phyloP scores from a whole-genome alignment of 2,329 filamentous ascomycete genomes.

The Colletotrichum filicis region DNA sequence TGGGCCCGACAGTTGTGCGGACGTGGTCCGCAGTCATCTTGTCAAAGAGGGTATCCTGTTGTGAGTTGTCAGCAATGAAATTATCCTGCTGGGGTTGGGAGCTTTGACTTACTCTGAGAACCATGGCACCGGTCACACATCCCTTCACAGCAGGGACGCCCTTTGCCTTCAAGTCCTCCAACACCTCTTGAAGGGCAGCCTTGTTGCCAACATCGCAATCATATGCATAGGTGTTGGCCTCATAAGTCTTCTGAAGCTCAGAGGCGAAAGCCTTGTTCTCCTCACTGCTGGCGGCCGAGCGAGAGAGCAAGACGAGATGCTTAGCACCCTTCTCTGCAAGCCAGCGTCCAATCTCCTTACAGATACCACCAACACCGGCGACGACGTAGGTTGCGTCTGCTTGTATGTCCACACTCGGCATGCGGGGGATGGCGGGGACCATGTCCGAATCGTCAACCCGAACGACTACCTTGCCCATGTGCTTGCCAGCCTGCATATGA shows the following conservation, averaged over 20 bases:
- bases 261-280: constrained; percentile 28
- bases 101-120: constrained; percentile 21
- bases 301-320: constrained; percentile 42
- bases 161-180: constrained; percentile 25
- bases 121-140: constrained; percentile 29
- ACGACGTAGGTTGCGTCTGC: constrained; percentile 27
- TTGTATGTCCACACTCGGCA: constrained; percentile 2
- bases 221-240: constrained; percentile 17
- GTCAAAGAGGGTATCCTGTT: constrained; percentile 37
- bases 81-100: background rate
- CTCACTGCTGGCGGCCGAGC: constrained; percentile 36
- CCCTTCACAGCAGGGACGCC: constrained; percentile 17
- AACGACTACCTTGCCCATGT: constrained; percentile 51
- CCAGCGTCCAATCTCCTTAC: constrained; percentile 38
- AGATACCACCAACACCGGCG: constrained; percentile 26
- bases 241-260: constrained; percentile 16
- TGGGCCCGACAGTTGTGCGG: constrained; percentile 42
- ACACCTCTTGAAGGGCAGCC: background rate
- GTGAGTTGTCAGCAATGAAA: background rate
- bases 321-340: constrained; percentile 44
- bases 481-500: constrained; percentile 48
- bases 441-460: constrained; percentile 12
- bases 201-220: constrained; percentile 29
- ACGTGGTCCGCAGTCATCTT: constrained; percentile 45
- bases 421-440: constrained; percentile 11